Conservation (phyloP, 257 asterid genomes). For the Anisodus tanguticus region DNA sequence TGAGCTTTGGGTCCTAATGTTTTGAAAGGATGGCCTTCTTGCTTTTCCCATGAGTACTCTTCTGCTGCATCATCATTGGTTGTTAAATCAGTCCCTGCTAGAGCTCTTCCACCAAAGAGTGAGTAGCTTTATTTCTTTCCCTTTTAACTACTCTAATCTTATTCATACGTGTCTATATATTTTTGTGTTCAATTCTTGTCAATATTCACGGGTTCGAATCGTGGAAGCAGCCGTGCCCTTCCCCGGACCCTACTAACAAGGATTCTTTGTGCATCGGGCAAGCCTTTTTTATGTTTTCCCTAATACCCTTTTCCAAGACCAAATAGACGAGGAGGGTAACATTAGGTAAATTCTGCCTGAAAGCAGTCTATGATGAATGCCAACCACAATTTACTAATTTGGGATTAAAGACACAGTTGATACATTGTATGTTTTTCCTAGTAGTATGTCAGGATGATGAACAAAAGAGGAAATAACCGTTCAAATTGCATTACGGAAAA, state of each 20-base stretch:
- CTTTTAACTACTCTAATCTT: background rate
- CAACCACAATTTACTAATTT: background rate
- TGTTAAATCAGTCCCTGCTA: conserved; percentile 59
- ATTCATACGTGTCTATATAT: too few species aligned
- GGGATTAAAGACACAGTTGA: background rate
- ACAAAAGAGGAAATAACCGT: background rate
- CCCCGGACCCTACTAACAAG: too few species aligned
- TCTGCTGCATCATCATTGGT: conserved; percentile 53
- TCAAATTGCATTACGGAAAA: background rate
- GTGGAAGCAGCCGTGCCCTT: too few species aligned
- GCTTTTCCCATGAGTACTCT: conserved; percentile 73
- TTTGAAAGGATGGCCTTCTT: conserved; percentile 63
- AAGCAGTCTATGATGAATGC: background rate
- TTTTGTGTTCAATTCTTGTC: background rate
- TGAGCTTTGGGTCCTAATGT: conserved; percentile 58
- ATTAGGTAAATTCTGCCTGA: background rate
- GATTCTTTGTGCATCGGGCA: too few species aligned
- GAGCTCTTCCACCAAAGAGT: conserved; percentile 89
- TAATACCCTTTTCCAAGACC: too few species aligned
- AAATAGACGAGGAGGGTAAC: too few species aligned
- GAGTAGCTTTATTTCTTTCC: too few species aligned
- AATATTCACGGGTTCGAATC: too few species aligned
- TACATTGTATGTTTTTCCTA: background rate
- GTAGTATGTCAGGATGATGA: background rate
- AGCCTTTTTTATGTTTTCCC: too few species aligned